These are phyloP conservation scores for Aspergillus sp. DNA, from an alignment of 2,329 filamentous ascomycete species.

Conservation along the genomic window DNA sequence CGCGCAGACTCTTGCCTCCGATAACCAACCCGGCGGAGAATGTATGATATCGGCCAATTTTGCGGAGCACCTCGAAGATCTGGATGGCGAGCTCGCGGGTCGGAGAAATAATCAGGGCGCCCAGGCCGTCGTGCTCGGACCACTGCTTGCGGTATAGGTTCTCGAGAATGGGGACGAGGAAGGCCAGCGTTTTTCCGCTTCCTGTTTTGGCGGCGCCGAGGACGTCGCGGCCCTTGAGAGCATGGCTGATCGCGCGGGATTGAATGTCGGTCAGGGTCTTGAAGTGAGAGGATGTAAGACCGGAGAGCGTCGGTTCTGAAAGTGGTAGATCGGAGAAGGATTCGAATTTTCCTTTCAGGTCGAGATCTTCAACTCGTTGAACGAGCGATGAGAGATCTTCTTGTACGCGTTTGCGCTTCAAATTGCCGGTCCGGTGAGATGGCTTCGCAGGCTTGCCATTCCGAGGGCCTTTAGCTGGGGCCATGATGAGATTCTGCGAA, in stretches of 20 bases:
- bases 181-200: slow-evolving; percentile 92
- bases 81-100: slow-evolving; percentile 95
- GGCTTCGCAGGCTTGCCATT: slow-evolving; percentile 36
- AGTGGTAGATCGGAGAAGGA: slow-evolving; percentile 85
- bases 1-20: slow-evolving; percentile 86
- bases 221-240: slow-evolving; percentile 83
- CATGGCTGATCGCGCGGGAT: slow-evolving; percentile 82
- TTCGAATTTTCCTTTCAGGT: slow-evolving; percentile 57
- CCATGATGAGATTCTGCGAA: slow-evolving; percentile 33
- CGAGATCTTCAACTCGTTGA: slow-evolving; percentile 51
- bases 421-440: slow-evolving; percentile 31
- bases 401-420: slow-evolving; percentile 54
- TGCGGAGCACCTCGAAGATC: slow-evolving; percentile 91
- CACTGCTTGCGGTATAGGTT: slow-evolving; percentile 88
- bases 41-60: slow-evolving; percentile 83
- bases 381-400: slow-evolving; percentile 48
- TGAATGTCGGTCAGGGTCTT: slow-evolving; percentile 91
- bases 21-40: slow-evolving; percentile 95
- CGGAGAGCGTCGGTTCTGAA: slow-evolving; percentile 76
- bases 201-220: slow-evolving; percentile 95
- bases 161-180: slow-evolving; percentile 88
- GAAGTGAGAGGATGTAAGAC: slow-evolving; percentile 86
- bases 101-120: slow-evolving; percentile 89
- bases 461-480: slow-evolving; percentile 33
- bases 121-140: slow-evolving; percentile 88